These are phyloP conservation scores for Brasenia schreberi DNA, from an alignment of 164 flowering plant species.

Conservation along the genomic window DNA sequence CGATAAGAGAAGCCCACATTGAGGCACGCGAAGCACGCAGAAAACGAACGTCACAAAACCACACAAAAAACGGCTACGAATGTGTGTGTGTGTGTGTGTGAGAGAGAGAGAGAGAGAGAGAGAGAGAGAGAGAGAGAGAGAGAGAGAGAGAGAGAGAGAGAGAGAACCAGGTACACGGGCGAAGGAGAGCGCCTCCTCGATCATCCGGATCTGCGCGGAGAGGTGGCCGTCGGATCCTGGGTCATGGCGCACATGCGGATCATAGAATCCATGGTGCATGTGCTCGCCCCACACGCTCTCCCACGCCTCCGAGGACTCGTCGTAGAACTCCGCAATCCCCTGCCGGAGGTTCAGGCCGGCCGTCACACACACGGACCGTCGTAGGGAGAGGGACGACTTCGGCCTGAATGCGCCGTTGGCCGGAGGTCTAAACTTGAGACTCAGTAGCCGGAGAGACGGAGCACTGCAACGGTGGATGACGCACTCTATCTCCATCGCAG, in stretches of 20 bases:
- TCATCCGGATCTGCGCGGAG: conserved; percentile 85
- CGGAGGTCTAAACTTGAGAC: neutral
- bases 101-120: neutral
- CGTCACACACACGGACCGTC: neutral
- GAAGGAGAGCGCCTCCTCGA: conserved; percentile 65
- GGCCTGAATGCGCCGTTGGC: neutral
- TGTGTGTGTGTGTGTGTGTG: neutral
- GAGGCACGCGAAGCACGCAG: too few species aligned
- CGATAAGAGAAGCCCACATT: too few species aligned
- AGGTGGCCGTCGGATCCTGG: conserved; percentile 49
- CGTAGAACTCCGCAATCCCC: conserved; percentile 82
- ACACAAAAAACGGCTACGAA: neutral
- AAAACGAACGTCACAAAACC: too few species aligned
- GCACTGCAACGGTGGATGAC: neutral
- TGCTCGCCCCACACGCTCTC: conserved; percentile 92
- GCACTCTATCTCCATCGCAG: neutral
- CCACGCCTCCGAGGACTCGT: conserved; percentile 74
- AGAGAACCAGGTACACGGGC: conserved; percentile 47
- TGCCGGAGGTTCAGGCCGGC: conserved; percentile 17
- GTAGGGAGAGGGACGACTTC: neutral
- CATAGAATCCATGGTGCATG: conserved; percentile 93
- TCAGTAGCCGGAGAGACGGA: neutral
- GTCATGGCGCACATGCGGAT: conserved; percentile 17
- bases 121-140: neutral
- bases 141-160: neutral